phyloP scores from a whole-genome alignment of 805 yeast species.

The Saturnispora silvae region DNA sequence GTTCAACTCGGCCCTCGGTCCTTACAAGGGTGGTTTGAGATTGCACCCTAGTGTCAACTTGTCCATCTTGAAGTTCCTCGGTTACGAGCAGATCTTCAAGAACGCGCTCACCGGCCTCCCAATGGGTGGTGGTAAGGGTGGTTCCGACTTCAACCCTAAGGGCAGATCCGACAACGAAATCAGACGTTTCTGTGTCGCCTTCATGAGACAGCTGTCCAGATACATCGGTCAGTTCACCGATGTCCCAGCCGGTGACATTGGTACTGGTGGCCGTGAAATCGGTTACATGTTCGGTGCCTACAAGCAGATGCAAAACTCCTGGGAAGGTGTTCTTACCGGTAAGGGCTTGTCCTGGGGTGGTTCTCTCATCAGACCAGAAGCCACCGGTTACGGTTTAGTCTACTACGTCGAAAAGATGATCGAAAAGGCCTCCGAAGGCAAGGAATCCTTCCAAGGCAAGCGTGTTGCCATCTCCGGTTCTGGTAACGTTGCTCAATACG shows the following conservation, averaged over 20 bases:
- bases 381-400: slow-evolving; percentile 96
- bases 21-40: slow-evolving; percentile 98
- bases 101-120: slow-evolving; percentile 93
- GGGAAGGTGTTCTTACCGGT: slow-evolving; percentile 97
- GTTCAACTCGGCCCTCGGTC: slow-evolving; percentile 96
- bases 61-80: slow-evolving; percentile 90
- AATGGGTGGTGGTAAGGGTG: slow-evolving; percentile 99
- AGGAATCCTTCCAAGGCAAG: slow-evolving; percentile 86
- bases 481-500: slow-evolving; percentile 98
- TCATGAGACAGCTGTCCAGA: slow-evolving; percentile 91
- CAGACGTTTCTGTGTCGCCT: slow-evolving; percentile 91
- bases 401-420: slow-evolving; percentile 98
- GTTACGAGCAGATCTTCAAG: slow-evolving; percentile 97
- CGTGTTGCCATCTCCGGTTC: slow-evolving; percentile 95
- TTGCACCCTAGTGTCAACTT: slow-evolving; percentile 96
- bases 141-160: slow-evolving; percentile 96
- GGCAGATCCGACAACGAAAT: slow-evolving; percentile 88
- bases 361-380: slow-evolving; percentile 97
- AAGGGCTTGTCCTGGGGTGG: slow-evolving; percentile 99
- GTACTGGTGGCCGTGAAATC: slow-evolving; percentile 94
- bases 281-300: slow-evolving; percentile 96
- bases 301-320: slow-evolving; percentile 81
- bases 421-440: slow-evolving; percentile 81
- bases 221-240: slow-evolving; percentile 96
- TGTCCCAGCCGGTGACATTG: slow-evolving; percentile 99